These are phyloP conservation scores for Talaromyces sp. DNA, from an alignment of 2,329 filamentous ascomycete species.

Conservation along the genomic window DNA sequence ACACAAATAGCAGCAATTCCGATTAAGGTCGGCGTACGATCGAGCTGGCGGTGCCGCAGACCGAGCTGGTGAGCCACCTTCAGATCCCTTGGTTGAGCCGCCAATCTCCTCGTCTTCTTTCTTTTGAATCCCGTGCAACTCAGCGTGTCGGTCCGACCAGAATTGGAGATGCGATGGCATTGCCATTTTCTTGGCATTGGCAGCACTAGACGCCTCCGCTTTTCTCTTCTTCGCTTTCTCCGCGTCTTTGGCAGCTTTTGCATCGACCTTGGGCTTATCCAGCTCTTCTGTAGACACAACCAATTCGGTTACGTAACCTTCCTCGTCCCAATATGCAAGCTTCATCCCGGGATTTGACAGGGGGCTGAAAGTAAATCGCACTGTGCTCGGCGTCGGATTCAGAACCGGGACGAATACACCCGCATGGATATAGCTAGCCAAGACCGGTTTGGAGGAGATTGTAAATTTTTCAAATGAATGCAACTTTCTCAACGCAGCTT, in stretches of 20 bases:
- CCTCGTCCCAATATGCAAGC: constrained; percentile 72
- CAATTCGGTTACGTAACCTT: constrained; percentile 65
- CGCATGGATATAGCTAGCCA: constrained; percentile 73
- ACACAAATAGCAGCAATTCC: constrained; percentile 60
- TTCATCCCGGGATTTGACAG: constrained; percentile 63
- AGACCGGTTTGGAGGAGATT: constrained; percentile 68
- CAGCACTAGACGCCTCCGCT: constrained; percentile 34
- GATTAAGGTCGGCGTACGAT: constrained; percentile 58
- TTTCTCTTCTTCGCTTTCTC: constrained; percentile 46
- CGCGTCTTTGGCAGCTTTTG: constrained; percentile 33
- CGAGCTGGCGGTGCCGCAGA: constrained; percentile 40
- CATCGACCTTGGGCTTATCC: constrained; percentile 26
- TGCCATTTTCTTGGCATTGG: constrained; percentile 41
- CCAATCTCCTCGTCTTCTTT: constrained; percentile 23
- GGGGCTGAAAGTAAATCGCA: constrained; percentile 64
- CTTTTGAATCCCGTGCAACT: constrained; percentile 54
- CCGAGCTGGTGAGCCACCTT: constrained; percentile 1
- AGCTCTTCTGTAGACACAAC: constrained; percentile 53
- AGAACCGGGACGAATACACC: constrained; percentile 76
- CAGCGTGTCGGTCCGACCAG: constrained; percentile 67
- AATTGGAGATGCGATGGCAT: constrained; percentile 65
- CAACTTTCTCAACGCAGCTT: constrained; percentile 68
- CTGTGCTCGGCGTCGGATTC: constrained; percentile 54
- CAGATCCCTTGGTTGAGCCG: constrained; percentile 10
- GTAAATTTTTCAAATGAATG: constrained; percentile 70